Percentiles rank a stretch among this genome's conserved stretches.
Conservation (phyloP, 2,329 filamentous ascomycete species). For the Fusarium sp. region DNA sequence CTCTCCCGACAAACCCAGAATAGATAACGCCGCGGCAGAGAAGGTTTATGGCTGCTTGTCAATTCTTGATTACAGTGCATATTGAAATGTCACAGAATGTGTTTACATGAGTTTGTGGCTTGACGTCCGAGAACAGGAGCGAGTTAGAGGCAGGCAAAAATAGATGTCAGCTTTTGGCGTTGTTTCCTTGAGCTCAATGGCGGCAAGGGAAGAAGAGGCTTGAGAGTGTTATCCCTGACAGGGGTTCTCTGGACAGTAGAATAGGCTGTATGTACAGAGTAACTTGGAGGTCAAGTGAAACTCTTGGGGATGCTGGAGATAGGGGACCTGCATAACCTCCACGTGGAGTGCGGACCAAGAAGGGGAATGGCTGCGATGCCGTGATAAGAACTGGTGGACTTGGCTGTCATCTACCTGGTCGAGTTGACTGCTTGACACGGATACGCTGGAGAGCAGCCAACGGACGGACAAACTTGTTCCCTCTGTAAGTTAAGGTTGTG, state of each 20-base stretch:
- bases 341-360: constrained; percentile 29
- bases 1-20: constrained; percentile 1
- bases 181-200: neutral
- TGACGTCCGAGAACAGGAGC: constrained; percentile 2
- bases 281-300: constrained; percentile 19
- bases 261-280: neutral
- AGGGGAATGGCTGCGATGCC: constrained; percentile 17
- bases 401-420: neutral
- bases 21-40: constrained; percentile 2
- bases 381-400: constrained; percentile 8
- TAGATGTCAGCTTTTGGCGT: neutral
- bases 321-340: constrained; percentile 40
- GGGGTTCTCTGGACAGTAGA: neutral
- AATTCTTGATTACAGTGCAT: neutral
- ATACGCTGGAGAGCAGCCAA: neutral
- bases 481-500: constrained; percentile 12
- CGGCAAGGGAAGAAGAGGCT: neutral
- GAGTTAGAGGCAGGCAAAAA: neutral
- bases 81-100: neutral
- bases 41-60: neutral
- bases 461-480: neutral
- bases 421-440: neutral
- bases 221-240: constrained; percentile 7
- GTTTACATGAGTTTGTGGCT: constrained; percentile 11
- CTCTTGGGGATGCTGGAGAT: constrained; percentile 21